Evolutionary conservation across 2,329 filamentous ascomycete species (phyloP).

Genomic region (Mycosphaerella sp.): DNA sequence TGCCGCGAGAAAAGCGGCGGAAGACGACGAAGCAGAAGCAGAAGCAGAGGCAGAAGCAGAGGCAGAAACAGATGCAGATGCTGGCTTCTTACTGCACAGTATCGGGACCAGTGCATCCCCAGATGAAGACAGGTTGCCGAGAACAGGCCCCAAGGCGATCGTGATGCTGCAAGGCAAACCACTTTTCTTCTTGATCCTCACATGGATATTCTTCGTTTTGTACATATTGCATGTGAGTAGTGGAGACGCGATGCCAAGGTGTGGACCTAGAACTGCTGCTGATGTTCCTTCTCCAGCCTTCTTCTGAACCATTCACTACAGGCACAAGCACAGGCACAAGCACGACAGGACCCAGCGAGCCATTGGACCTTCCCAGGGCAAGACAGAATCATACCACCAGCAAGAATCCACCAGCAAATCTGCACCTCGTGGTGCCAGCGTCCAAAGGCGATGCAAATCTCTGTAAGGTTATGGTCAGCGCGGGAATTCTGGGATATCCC

Average conservation of each 20-base stretch:
- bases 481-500: constrained; percentile 25
- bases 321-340: background rate
- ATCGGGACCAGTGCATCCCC: background rate
- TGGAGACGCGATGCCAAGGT: background rate
- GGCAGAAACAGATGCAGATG: background rate
- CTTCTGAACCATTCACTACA: background rate
- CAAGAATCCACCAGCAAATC: constrained; percentile 14
- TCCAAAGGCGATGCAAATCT: constrained; percentile 23
- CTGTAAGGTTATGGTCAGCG: constrained; percentile 26
- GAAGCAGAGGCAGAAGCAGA: no score
- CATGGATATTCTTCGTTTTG: constrained; percentile 10
- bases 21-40: background rate
- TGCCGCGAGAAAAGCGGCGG: background rate
- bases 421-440: constrained; percentile 28
- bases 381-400: constrained; percentile 6
- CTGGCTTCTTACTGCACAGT: background rate
- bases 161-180: constrained; percentile 10
- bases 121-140: background rate
- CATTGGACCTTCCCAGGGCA: background rate
- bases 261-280: background rate
- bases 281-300: background rate
- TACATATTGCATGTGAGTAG: constrained; percentile 12
- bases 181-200: constrained; percentile 10
- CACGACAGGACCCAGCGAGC: constrained; percentile 1
- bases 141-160: constrained; percentile 11